These are phyloP conservation scores for Suhomyces kunorum DNA, from an alignment of 1,139 yeast genomes.

Conservation along the genomic window DNA sequence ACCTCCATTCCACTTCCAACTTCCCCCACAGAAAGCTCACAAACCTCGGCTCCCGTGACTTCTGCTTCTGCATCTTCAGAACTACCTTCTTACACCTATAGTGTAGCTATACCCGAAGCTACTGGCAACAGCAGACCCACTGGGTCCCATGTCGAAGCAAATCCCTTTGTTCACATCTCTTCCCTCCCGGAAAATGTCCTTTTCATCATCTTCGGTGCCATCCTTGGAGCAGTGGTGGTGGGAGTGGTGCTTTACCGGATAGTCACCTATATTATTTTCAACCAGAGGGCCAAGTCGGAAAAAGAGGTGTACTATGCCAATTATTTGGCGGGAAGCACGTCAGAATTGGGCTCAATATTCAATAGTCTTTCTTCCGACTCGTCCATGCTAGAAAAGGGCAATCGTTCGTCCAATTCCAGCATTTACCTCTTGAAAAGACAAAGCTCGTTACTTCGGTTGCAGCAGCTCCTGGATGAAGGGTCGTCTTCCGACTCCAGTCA, in stretches of 20 bases:
- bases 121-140: background rate
- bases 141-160: constrained; percentile 14
- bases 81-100: constrained; percentile 19
- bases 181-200: constrained; percentile 38
- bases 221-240: constrained; percentile 30
- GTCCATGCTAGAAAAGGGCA: constrained; percentile 26
- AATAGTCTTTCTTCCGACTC: constrained; percentile 26
- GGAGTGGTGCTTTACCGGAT: constrained; percentile 26
- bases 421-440: constrained; percentile 13
- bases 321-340: constrained; percentile 1
- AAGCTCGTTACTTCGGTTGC: constrained; percentile 12
- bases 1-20: background rate
- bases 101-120: constrained; percentile 19
- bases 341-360: constrained; percentile 8
- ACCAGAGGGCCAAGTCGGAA: constrained; percentile 38
- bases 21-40: background rate
- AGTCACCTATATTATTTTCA: constrained; percentile 25
- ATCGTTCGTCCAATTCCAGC: constrained; percentile 14
- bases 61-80: constrained; percentile 2
- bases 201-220: constrained; percentile 46
- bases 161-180: constrained; percentile 37
- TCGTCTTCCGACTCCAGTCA: constrained; percentile 14
- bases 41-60: too few relatives aligned
- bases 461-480: constrained; percentile 8
- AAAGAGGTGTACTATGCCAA: constrained; percentile 33